phyloP scores from a whole-genome alignment of 176 grass and related monocot species.

The Carex scoparia region DNA sequence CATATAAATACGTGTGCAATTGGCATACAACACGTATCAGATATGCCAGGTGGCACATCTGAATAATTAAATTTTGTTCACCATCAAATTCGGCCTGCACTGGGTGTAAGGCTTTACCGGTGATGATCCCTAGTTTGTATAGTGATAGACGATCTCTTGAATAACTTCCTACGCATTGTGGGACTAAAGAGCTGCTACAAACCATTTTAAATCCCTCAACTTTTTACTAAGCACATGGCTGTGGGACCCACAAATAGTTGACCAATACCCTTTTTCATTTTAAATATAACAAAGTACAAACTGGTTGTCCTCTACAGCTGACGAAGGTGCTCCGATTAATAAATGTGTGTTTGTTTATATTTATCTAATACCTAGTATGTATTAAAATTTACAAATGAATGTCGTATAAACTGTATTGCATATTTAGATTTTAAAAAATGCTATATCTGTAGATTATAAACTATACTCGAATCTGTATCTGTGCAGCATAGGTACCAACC shows the following conservation, averaged over 20 bases:
- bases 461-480: not conserved
- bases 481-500: not conserved
- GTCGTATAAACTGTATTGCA: not conserved
- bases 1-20: no score
- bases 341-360: not conserved
- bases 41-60: no score
- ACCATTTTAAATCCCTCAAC: not conserved
- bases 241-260: not conserved
- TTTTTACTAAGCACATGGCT: not conserved
- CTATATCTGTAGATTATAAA: not conserved
- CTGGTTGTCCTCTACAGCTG: not conserved
- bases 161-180: not conserved
- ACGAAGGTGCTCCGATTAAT: not conserved
- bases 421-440: no score
- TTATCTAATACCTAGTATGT: not conserved
- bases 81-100: not conserved
- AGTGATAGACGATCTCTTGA: no score
- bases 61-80: not conserved
- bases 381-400: not conserved
- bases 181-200: not conserved
- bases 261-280: not conserved
- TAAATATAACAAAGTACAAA: not conserved
- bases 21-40: no score
- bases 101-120: no score
- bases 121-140: not conserved